phyloP scores from a whole-genome alignment of 805 yeast genomes.

The Metschnikowia noctiluminum region DNA sequence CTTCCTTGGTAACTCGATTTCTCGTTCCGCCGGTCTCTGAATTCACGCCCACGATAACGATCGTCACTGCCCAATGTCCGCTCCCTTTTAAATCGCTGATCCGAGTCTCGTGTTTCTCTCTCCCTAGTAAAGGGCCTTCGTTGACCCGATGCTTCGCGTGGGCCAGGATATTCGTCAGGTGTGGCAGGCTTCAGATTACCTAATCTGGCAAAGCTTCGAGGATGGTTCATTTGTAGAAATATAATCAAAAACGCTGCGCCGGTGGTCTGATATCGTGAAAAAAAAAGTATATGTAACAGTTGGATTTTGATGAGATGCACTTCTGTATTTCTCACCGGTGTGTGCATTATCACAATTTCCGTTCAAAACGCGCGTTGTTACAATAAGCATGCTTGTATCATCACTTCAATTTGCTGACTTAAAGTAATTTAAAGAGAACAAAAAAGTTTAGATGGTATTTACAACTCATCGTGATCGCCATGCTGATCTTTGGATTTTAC shows the following conservation, averaged over 20 bases:
- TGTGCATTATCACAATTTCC: no score
- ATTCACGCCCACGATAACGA: constrained; percentile 1
- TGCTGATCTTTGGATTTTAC: background rate
- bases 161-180: background rate
- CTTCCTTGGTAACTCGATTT: background rate
- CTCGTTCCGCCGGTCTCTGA: constrained; percentile 5
- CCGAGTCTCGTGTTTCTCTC: constrained; percentile 15
- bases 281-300: no score
- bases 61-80: constrained; percentile 2
- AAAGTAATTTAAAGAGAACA: background rate
- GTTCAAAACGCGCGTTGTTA: no score
- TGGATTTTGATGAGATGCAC: no score
- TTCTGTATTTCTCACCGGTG: no score
- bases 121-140: constrained; percentile 3
- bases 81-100: constrained; percentile 6
- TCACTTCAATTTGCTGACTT: background rate
- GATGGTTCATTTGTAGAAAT: background rate
- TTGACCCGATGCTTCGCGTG: background rate
- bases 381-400: background rate
- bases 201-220: background rate
- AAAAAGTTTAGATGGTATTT: background rate
- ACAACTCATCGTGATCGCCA: constrained; percentile 10
- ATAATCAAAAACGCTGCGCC: no score
- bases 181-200: background rate
- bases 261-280: no score